Evolutionary conservation across 176 grass and related monocot species (phyloP).

Genomic region (Tillandsia fasciculata): DNA sequence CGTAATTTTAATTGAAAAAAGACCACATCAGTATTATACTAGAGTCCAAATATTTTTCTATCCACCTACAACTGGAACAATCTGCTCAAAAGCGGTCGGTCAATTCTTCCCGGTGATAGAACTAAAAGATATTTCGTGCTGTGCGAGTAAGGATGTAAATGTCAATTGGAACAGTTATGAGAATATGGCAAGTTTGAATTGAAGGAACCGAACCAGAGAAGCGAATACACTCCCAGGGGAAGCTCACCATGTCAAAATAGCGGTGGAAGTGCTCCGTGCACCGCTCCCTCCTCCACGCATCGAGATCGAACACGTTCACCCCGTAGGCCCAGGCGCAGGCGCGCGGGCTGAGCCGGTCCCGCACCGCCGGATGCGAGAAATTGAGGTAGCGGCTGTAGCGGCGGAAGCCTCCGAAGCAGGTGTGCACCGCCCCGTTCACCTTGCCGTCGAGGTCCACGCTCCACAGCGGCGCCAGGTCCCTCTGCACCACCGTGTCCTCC

Average conservation of each 20-base stretch:
- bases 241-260: slow-evolving; percentile 68
- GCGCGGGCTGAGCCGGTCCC: slow-evolving; percentile 43
- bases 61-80: too few species aligned
- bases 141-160: too few species aligned
- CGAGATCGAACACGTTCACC: slow-evolving; percentile 84
- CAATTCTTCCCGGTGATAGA: too few species aligned
- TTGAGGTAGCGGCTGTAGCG: slow-evolving; percentile 84
- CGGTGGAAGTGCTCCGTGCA: slow-evolving; percentile 86
- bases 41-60: too few species aligned
- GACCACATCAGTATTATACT: too few species aligned
- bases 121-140: too few species aligned
- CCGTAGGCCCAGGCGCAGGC: slow-evolving; percentile 86
- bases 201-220: not conserved
- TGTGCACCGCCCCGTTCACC: slow-evolving; percentile 86
- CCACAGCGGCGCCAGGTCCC: slow-evolving; percentile 60
- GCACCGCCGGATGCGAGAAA: slow-evolving; percentile 59
- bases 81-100: too few species aligned
- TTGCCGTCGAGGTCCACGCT: slow-evolving; percentile 72
- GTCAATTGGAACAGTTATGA: too few species aligned
- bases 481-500: slow-evolving; percentile 95
- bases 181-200: too few species aligned
- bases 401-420: slow-evolving; percentile 80
- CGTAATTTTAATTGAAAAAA: too few species aligned
- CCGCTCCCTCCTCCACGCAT: slow-evolving; percentile 65
- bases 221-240: not conserved